Percentiles rank a stretch among this genome's conserved stretches.
Conservation (phyloP, 2,329 filamentous ascomycete species). For the Claviceps africana region DNA sequence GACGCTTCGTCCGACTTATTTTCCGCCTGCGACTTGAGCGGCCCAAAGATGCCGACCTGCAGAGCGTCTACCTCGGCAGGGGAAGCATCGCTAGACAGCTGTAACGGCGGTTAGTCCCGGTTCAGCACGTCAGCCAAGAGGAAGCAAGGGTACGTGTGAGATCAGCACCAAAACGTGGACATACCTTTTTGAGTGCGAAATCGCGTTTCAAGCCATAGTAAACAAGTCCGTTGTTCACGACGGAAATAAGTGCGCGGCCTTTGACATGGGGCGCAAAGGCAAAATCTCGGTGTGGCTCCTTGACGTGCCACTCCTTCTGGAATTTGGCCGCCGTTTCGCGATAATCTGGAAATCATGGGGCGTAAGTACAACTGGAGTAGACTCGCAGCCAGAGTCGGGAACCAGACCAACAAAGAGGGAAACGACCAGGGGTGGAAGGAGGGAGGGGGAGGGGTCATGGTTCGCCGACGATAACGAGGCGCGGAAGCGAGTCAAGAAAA, state of each 20-base stretch:
- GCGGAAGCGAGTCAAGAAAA: not conserved
- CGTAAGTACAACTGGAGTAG: not conserved
- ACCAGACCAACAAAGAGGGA: not conserved
- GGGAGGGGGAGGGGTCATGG: not conserved
- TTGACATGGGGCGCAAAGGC: slow-evolving; percentile 52
- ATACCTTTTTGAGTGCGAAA: slow-evolving; percentile 36
- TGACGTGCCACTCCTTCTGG: slow-evolving; percentile 53
- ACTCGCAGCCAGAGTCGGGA: not conserved
- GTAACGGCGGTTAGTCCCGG: slow-evolving; percentile 13
- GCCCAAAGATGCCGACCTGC: slow-evolving; percentile 43
- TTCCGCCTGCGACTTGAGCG: slow-evolving; percentile 32
- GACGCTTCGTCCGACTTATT: slow-evolving; percentile 24
- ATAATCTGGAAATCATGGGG: slow-evolving; percentile 36
- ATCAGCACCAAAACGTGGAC: slow-evolving; percentile 6
- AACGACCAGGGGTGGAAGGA: not conserved
- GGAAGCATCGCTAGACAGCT: slow-evolving; percentile 33
- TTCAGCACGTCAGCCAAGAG: not conserved
- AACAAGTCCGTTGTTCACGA: slow-evolving; percentile 49
- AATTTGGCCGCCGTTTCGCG: slow-evolving; percentile 53
- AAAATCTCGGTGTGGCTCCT: slow-evolving; percentile 47
- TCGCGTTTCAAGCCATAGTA: slow-evolving; percentile 47
- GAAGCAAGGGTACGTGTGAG: not conserved
- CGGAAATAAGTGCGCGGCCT: slow-evolving; percentile 47
- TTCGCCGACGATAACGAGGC: not conserved
- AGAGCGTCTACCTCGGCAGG: slow-evolving; percentile 31